Base-by-base conservation (phyloP, 2,329 filamentous ascomycete species). In the Ceratocystis eucalypticola region DNA sequence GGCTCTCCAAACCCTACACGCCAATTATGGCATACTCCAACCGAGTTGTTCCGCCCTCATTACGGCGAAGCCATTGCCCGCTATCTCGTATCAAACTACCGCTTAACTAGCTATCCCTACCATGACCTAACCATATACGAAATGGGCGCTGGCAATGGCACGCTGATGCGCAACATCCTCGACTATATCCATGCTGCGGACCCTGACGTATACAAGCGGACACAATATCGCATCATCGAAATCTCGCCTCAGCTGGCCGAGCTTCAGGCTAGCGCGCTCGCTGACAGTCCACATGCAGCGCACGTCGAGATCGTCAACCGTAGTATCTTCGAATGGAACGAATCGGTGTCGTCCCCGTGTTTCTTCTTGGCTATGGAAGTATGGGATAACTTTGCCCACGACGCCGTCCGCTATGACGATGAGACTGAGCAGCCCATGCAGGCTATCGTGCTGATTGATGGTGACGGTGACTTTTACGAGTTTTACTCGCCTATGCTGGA, bases 291-390 rank as follows among this genome's bases (percentile, higher is more conserved):
- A 65, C 94, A 99, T 76, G 77, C 82, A 2, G 86, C 86, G 73
- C 93, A 91, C 73, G 91, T 97, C 66, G 89, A 96, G 72, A 96
- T 99, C 74, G 87, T 97, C 76, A 96, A 97, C 77, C 84, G 86
- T 71, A 95, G 89, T 72, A 89, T 99, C 73, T 97, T 99, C 73
- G 91, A 96, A 75, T 99, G 94, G 93, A 80, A 88, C 70, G 84
- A 84, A 61, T 89, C 88, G 70, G 89, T 96, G n/a, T 88, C 91
- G 7, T 89, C 88, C 2, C 94, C 93, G 0, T 97, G 94, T 79
- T 99, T 96, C 80, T 97, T 99, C 80, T 84, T 99, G 53, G 94
- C 93, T 57, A 88, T 99, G 76, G 94, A 99, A 77, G 94, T 99
- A 70, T 96, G 96, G 73, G 94, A 99, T 79, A 99, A 99, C 77